phyloP scores from a whole-genome alignment of 78 protist genomes.

The Dictyostelium citrinum region DNA sequence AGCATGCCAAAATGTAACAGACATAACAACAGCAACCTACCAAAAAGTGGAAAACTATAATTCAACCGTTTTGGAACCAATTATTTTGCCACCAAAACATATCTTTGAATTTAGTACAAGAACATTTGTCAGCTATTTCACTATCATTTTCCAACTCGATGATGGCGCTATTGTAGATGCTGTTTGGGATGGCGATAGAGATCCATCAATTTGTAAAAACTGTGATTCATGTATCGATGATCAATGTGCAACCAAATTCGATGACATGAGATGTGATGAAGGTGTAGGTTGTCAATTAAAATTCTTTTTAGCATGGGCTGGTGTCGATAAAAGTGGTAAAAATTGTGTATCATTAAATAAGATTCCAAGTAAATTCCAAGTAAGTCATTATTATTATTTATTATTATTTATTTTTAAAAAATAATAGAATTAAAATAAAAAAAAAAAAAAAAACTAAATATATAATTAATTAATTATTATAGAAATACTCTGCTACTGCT shows the following conservation, averaged over 20 bases:
- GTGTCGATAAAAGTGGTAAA: neutral
- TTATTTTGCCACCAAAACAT: neutral
- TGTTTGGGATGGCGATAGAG: slow-evolving; percentile 60
- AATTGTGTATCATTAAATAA: slow-evolving; percentile 24
- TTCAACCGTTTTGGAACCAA: neutral
- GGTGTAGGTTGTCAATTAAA: slow-evolving; percentile 53
- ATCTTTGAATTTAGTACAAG: neutral
- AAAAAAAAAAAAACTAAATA: neutral
- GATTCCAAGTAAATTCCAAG: slow-evolving; percentile 23
- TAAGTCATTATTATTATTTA: neutral
- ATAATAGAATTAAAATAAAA: neutral
- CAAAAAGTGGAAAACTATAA: neutral
- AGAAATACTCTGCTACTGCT: slow-evolving; percentile 23
- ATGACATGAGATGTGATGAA: slow-evolving; percentile 22
- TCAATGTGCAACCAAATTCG: slow-evolving; percentile 26
- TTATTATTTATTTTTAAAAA: neutral
- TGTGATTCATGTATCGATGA: slow-evolving; percentile 29
- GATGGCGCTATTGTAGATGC: slow-evolving; percentile 9
- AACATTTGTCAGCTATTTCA: neutral
- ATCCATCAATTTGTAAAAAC: neutral
- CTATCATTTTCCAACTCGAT: neutral
- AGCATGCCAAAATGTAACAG: neutral
- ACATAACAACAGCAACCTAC: neutral
- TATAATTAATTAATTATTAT: too few relatives aligned
- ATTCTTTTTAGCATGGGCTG: slow-evolving; percentile 57